Evolutionary conservation across 768 basidiomycete genomes (phyloP).

Genomic region (Rhizopogon roseolus): DNA sequence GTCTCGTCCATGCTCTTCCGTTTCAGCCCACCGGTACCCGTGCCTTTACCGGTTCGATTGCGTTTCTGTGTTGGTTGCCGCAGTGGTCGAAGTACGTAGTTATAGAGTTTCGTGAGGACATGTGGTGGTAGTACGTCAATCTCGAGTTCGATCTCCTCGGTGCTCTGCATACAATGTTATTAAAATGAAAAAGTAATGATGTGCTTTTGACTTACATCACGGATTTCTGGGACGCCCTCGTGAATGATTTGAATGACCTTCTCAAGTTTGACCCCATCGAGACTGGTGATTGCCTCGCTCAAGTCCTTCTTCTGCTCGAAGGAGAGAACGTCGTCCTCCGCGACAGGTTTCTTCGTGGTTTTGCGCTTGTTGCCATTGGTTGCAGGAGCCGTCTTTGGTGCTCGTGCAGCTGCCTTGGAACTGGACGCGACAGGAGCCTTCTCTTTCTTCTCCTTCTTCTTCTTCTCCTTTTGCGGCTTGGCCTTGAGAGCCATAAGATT

Average conservation of each 20-base stretch:
- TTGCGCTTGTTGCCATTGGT: conserved; percentile 45
- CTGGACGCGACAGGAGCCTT: conserved; percentile 55
- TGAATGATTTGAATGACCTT: conserved; percentile 94
- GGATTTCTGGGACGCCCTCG: conserved; percentile 88
- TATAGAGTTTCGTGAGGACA: conserved; percentile 91
- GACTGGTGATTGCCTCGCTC: conserved; percentile 85
- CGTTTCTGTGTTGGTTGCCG: conserved; percentile 65
- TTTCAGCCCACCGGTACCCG: conserved; percentile 85
- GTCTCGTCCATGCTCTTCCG: conserved; percentile 98
- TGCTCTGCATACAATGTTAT: conserved; percentile 53
- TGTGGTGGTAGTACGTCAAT: conserved; percentile 86
- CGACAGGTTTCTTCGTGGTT: conserved; percentile 58
- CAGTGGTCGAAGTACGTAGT: conserved; percentile 83
- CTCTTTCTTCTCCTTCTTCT: conserved; percentile 66
- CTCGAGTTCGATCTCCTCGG: conserved; percentile 97
- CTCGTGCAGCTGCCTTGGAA: conserved; percentile 53
- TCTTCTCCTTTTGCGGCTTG: conserved; percentile 56
- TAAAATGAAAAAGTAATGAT: conserved; percentile 10
- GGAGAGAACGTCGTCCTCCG: conserved; percentile 79
- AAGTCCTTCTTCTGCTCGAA: conserved; percentile 99
- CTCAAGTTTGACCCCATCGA: conserved; percentile 81
- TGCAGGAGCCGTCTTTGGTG: conserved; percentile 36
- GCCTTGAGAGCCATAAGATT: conserved; percentile 62
- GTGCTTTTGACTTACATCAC: conserved; percentile 62
- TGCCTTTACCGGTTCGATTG: conserved; percentile 67